A percentile compares a stretch with the other conserved stretches of the same genome.
phyloP scores from a whole-genome alignment of 495 filamentous ascomycete genomes.

The Penicillium silybi region DNA sequence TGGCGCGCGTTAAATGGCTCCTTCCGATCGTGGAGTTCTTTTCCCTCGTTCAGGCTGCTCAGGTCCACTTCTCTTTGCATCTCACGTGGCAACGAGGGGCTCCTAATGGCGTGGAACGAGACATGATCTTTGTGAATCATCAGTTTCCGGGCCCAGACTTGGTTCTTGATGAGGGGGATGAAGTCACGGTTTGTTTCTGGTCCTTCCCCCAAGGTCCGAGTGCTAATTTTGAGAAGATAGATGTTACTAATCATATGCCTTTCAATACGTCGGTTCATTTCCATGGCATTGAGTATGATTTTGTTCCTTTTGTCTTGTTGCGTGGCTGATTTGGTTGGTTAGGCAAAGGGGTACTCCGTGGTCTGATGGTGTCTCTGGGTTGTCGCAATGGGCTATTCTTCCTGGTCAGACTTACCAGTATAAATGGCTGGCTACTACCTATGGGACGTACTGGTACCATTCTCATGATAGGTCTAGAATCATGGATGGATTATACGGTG shows the following conservation, averaged over 20 bases:
- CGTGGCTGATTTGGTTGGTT: not conserved
- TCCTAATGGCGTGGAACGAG: slow-evolving; percentile 34
- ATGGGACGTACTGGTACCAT: slow-evolving; percentile 53
- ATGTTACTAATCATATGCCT: slow-evolving; percentile 47
- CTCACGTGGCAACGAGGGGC: slow-evolving; percentile 33
- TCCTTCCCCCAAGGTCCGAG: too few species aligned
- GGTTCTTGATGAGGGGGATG: slow-evolving; percentile 53
- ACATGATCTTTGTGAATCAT: slow-evolving; percentile 53
- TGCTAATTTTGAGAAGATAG: slow-evolving; percentile 10
- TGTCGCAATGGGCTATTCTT: slow-evolving; percentile 42
- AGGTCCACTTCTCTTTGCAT: not conserved
- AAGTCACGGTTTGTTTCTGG: slow-evolving; percentile 41
- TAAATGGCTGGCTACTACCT: slow-evolving; percentile 43
- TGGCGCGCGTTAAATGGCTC: not conserved
- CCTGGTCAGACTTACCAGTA: slow-evolving; percentile 46
- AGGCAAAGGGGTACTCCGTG: slow-evolving; percentile 29
- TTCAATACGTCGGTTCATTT: slow-evolving; percentile 47
- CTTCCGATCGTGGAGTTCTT: not conserved
- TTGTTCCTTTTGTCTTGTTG: not conserved
- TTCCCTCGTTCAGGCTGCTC: not conserved
- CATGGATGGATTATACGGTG: slow-evolving; percentile 51
- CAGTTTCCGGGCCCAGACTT: slow-evolving; percentile 53
- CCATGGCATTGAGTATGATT: slow-evolving; percentile 35
- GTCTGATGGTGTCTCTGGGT: slow-evolving; percentile 50
- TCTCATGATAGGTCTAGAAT: slow-evolving; percentile 45